A percentile compares a stretch with the other conserved stretches of the same genome.
These are phyloP conservation scores for Papiliotrema nemorosa DNA, from an alignment of 1,284 basidiomycete species.

Conservation along the genomic window DNA sequence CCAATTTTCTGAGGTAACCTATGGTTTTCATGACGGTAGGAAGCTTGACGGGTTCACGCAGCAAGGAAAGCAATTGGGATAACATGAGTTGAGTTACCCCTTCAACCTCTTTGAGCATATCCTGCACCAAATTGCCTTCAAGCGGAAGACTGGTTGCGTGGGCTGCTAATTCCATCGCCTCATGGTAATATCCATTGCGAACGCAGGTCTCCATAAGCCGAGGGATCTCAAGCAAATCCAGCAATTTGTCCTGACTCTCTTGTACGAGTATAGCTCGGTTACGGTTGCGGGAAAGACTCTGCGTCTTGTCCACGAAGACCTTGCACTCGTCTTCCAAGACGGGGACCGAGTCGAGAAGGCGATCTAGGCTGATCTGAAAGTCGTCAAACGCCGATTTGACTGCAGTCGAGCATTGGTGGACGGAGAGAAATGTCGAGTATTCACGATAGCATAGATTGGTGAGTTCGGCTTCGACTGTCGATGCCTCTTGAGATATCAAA, in stretches of 20 bases:
- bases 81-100: slow-evolving; percentile 55
- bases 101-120: slow-evolving; percentile 69
- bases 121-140: slow-evolving; percentile 54
- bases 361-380: slow-evolving; percentile 62
- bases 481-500: slow-evolving; percentile 69
- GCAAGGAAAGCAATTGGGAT: slow-evolving; percentile 66
- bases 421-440: slow-evolving; percentile 79
- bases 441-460: slow-evolving; percentile 82
- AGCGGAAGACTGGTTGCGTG: slow-evolving; percentile 58
- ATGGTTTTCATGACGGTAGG: slow-evolving; percentile 85
- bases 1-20: slow-evolving; percentile 77
- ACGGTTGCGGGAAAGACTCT: slow-evolving; percentile 61
- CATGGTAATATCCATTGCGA: slow-evolving; percentile 82
- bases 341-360: slow-evolving; percentile 65
- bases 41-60: slow-evolving; percentile 81
- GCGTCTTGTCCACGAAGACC: slow-evolving; percentile 60
- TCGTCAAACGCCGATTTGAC: slow-evolving; percentile 62
- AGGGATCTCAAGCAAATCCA: slow-evolving; percentile 85
- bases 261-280: slow-evolving; percentile 72
- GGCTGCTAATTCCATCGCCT: slow-evolving; percentile 75
- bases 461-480: slow-evolving; percentile 78
- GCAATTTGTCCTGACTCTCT: slow-evolving; percentile 84
- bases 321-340: slow-evolving; percentile 65
- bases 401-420: slow-evolving; percentile 60
- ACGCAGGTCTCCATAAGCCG: slow-evolving; percentile 86